These are phyloP conservation scores for Termitomyces sp. DNA, from an alignment of 768 basidiomycete genomes.

Conservation along the genomic window DNA sequence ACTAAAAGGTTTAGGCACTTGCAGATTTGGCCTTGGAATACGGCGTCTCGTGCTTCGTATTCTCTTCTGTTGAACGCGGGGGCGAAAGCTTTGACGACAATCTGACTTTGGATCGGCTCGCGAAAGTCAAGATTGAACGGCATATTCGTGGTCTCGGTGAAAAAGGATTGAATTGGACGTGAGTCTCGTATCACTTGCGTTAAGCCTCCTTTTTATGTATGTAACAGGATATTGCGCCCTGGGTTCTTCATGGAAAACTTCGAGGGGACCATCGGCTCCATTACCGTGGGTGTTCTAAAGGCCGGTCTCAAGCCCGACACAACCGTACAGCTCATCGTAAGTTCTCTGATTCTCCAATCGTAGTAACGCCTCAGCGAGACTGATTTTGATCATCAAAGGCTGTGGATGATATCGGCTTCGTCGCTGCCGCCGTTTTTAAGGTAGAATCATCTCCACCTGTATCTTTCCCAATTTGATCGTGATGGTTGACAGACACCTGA, in stretches of 20 bases:
- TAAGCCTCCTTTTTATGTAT: background rate
- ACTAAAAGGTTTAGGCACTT: slow-evolving; percentile 19
- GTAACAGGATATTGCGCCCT: slow-evolving; percentile 33
- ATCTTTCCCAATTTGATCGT: background rate
- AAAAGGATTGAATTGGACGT: slow-evolving; percentile 36
- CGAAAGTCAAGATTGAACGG: slow-evolving; percentile 35
- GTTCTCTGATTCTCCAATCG: slow-evolving; percentile 5
- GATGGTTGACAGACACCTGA: slow-evolving; percentile 23
- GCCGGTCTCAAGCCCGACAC: slow-evolving; percentile 29
- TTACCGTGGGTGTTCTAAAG: slow-evolving; percentile 30
- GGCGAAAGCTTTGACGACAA: slow-evolving; percentile 31
- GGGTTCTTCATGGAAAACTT: slow-evolving; percentile 45
- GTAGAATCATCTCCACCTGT: slow-evolving; percentile 10
- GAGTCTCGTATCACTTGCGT: slow-evolving; percentile 10
- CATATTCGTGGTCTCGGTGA: slow-evolving; percentile 27
- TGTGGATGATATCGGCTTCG: slow-evolving; percentile 30
- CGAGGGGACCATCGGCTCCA: slow-evolving; percentile 31
- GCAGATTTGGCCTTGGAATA: slow-evolving; percentile 35
- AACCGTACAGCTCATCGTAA: slow-evolving; percentile 30
- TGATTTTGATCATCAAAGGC: slow-evolving; percentile 16
- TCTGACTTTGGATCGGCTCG: slow-evolving; percentile 21
- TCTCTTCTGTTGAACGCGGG: slow-evolving; percentile 35
- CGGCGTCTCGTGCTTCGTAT: slow-evolving; percentile 30
- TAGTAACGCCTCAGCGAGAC: background rate
- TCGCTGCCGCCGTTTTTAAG: slow-evolving; percentile 29